Conservation (phyloP, 257 asterid species). For the Rauvolfia tetraphylla region DNA sequence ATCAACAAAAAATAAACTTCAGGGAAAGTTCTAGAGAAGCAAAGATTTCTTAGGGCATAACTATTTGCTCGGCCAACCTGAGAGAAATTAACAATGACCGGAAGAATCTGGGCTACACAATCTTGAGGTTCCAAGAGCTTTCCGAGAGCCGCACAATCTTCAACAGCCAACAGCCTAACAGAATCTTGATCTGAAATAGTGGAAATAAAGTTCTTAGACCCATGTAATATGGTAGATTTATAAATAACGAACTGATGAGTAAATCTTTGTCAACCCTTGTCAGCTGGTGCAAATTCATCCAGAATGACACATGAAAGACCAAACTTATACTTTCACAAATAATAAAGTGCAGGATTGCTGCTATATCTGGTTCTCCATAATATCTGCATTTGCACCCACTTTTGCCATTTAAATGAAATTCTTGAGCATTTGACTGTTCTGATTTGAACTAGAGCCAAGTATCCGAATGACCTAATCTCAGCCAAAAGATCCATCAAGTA, state of each 20-base stretch:
- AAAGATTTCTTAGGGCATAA: background rate
- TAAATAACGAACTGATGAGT: background rate
- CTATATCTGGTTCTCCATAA: background rate
- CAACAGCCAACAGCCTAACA: constrained; percentile 44
- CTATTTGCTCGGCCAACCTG: constrained; percentile 25
- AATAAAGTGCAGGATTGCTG: background rate
- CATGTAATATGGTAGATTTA: background rate
- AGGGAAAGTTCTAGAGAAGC: background rate
- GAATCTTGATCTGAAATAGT: constrained; percentile 39
- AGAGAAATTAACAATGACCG: constrained; percentile 41
- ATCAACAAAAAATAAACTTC: background rate
- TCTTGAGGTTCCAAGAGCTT: constrained; percentile 41
- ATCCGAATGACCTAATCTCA: too few species aligned
- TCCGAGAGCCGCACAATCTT: constrained; percentile 41
- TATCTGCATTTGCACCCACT: background rate
- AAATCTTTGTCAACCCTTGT: background rate
- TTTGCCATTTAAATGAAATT: background rate
- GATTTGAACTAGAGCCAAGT: background rate
- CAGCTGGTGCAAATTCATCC: background rate
- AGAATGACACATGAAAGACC: background rate
- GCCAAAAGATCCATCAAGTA: background rate
- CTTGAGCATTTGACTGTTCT: background rate
- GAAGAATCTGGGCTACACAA: constrained; percentile 38
- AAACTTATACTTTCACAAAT: background rate
- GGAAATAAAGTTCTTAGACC: constrained; percentile 8